These are phyloP conservation scores for Waitea zeae DNA, from an alignment of 1,284 basidiomycete genomes.

Conservation along the genomic window DNA sequence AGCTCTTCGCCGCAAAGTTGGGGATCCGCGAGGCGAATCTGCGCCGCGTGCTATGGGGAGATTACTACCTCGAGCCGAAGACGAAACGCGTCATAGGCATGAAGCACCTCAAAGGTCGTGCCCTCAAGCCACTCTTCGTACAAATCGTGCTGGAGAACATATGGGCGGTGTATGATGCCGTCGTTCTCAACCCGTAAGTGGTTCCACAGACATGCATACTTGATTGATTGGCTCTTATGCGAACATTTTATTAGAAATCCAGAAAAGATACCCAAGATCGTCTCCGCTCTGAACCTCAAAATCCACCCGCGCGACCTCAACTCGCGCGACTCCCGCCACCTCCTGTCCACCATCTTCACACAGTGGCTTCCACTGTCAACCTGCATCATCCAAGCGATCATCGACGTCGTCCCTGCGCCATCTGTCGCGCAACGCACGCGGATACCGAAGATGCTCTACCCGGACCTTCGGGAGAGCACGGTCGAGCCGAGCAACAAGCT, in stretches of 20 bases:
- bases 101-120: slow-evolving; percentile 76
- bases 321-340: slow-evolving; percentile 76
- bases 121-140: slow-evolving; percentile 93
- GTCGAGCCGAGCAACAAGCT: slow-evolving; percentile 57
- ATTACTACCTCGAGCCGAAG: slow-evolving; percentile 95
- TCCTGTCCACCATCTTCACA: slow-evolving; percentile 78
- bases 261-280: slow-evolving; percentile 83
- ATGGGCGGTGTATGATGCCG: slow-evolving; percentile 91
- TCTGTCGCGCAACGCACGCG: slow-evolving; percentile 67
- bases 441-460: slow-evolving; percentile 89
- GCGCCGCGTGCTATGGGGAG: slow-evolving; percentile 87
- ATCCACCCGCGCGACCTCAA: slow-evolving; percentile 82
- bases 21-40: slow-evolving; percentile 84
- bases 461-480: slow-evolving; percentile 43
- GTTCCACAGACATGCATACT: slow-evolving; percentile 4
- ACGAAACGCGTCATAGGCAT: slow-evolving; percentile 85
- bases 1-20: slow-evolving; percentile 83
- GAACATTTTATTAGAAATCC: slow-evolving; percentile 55
- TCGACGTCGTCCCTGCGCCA: slow-evolving; percentile 87
- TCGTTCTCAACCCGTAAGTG: slow-evolving; percentile 73
- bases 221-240: no score
- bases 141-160: slow-evolving; percentile 97
- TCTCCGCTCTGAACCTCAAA: slow-evolving; percentile 69
- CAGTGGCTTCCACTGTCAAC: slow-evolving; percentile 96
- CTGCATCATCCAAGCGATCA: slow-evolving; percentile 81